phyloP scores from a whole-genome alignment of 2,329 filamentous ascomycete species.

The Penicillium sp. region DNA sequence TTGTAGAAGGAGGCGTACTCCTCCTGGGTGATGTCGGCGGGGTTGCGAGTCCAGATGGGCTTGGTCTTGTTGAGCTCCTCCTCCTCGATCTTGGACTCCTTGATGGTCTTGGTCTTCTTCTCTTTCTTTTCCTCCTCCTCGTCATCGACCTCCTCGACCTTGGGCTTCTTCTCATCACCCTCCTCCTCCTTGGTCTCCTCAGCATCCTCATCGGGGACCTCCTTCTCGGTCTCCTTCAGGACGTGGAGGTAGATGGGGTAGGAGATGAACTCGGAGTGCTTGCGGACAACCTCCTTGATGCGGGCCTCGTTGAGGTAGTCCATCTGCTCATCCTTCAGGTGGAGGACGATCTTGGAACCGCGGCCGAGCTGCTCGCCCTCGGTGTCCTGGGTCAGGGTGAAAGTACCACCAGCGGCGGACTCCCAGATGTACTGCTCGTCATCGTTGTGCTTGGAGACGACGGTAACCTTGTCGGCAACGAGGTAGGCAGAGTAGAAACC shows the following conservation, averaged over 20 bases:
- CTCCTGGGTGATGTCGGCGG: constrained; percentile 90
- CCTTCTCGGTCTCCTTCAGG: constrained; percentile 97
- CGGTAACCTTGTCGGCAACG: constrained; percentile 93
- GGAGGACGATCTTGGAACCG: constrained; percentile 96
- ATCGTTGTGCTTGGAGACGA: constrained; percentile 99
- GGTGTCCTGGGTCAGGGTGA: constrained; percentile 88
- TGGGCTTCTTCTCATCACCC: constrained; percentile 90
- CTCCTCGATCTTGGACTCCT: constrained; percentile 98
- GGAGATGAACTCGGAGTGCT: constrained; percentile 99
- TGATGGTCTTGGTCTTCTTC: constrained; percentile 99
- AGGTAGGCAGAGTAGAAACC: constrained; percentile 99
- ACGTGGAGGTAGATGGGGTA: constrained; percentile 99
- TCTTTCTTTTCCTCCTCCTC: constrained; percentile 87
- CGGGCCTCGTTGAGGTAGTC: constrained; percentile 99
- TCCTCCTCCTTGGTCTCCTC: constrained; percentile 76
- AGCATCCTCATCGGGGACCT: constrained; percentile 95
- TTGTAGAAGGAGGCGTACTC: constrained; percentile 99
- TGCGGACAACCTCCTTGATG: constrained; percentile 99
- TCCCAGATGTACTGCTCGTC: constrained; percentile 99
- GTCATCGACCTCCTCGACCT: constrained; percentile 90
- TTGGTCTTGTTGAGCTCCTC: constrained; percentile 99
- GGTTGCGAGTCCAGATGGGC: constrained; percentile 99
- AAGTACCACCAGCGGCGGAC: constrained; percentile 95
- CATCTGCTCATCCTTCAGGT: constrained; percentile 98
- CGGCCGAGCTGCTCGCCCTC: constrained; percentile 90